Conservation (phyloP, 805 yeast species). For the Saccharomycopsis amapae region DNA sequence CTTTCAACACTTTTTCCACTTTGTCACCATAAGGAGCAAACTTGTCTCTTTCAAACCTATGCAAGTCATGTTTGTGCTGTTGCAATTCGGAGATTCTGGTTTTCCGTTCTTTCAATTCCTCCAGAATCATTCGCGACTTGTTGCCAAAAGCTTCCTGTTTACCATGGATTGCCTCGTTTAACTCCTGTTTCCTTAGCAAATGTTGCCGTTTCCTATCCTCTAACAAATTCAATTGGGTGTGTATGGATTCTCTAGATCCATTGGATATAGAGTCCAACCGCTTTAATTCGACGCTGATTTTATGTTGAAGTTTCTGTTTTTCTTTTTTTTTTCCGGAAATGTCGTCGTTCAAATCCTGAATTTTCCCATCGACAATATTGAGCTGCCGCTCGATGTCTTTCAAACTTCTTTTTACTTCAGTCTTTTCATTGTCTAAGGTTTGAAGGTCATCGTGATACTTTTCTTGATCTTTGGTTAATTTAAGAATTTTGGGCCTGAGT, state of each 20-base stretch:
- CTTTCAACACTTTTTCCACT: slow-evolving; percentile 36
- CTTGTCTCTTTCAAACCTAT: slow-evolving; percentile 19
- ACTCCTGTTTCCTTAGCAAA: no score
- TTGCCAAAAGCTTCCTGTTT: no score
- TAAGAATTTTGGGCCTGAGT: not conserved
- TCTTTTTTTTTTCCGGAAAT: not conserved
- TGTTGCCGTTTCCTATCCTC: no score
- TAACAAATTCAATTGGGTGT: no score
- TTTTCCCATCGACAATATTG: not conserved
- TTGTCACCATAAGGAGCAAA: slow-evolving; percentile 46
- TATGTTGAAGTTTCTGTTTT: not conserved
- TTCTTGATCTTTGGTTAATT: not conserved
- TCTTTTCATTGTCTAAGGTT: not conserved
- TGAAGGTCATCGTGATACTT: not conserved
- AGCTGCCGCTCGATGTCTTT: not conserved
- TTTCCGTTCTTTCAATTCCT: not conserved
- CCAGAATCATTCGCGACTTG: not conserved
- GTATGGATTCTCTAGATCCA: not conserved
- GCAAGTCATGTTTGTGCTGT: slow-evolving; percentile 7
- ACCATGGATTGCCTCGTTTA: no score
- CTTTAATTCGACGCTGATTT: not conserved
- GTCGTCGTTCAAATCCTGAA: not conserved
- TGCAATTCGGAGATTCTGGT: slow-evolving; percentile 22
- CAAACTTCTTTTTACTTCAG: not conserved
- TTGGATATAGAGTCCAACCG: not conserved